phyloP scores from a whole-genome alignment of 2,329 filamentous ascomycete species.

The Cercospora canescens region DNA sequence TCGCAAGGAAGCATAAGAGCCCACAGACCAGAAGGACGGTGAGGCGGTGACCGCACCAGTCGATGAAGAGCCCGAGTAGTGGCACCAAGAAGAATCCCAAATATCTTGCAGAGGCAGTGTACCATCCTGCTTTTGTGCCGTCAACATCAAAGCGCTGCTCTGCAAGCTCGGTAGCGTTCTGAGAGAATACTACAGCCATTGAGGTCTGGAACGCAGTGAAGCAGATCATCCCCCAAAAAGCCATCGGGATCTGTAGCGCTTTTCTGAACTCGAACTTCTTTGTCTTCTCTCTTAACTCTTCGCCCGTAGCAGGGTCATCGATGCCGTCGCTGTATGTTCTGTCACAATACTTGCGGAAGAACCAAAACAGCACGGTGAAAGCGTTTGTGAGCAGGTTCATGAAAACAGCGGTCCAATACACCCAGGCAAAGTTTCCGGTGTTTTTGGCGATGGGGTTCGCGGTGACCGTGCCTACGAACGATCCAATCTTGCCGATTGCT shows the following conservation, averaged over 20 bases:
- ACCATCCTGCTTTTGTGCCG: conserved; percentile 60
- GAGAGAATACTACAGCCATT: conserved; percentile 54
- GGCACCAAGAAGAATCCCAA: conserved; percentile 61
- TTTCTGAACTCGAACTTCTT: conserved; percentile 58
- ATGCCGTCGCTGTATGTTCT: conserved; percentile 48
- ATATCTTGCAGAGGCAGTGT: conserved; percentile 58
- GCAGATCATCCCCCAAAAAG: conserved; percentile 56
- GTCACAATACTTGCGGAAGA: conserved; percentile 56
- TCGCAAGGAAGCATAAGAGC: conserved; percentile 53
- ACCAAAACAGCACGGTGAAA: conserved; percentile 55
- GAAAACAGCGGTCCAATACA: conserved; percentile 62
- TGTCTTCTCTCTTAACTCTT: conserved; percentile 60
- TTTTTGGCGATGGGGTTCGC: conserved; percentile 61
- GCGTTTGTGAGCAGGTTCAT: conserved; percentile 66
- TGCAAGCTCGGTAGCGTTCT: conserved; percentile 62
- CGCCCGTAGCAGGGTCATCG: conserved; percentile 57
- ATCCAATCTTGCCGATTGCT: conserved; percentile 61
- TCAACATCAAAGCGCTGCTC: conserved; percentile 60
- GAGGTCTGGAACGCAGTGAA: conserved; percentile 62
- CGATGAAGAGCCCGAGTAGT: conserved; percentile 56
- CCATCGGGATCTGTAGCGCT: conserved; percentile 60
- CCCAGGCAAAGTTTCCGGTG: conserved; percentile 62
- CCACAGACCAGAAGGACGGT: conserved; percentile 50
- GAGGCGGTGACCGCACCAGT: conserved; percentile 56
- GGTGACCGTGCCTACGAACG: conserved; percentile 60